Base-by-base conservation (phyloP, 2,329 filamentous ascomycete genomes). In the Sclerotinia borealis region DNA sequence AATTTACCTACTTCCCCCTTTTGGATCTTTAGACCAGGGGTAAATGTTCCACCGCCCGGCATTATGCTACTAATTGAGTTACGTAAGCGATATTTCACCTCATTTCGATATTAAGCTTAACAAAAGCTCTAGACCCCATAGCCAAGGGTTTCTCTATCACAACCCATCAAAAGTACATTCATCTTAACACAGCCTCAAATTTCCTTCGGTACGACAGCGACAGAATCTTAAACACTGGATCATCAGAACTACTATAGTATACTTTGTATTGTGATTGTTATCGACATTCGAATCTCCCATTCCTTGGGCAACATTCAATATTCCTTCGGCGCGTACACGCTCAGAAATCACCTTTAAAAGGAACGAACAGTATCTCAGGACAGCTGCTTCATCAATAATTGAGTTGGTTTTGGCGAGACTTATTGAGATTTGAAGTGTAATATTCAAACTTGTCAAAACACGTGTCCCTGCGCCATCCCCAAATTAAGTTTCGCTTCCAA, bases 1-100 rank as follows among this genome's bases (percentile, higher is more conserved):
- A 62, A 62, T 62, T 47, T 62, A 48, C 48, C 27, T 48, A 10
- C 34, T 47, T 62, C 43, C 59, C 59, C 43, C 41, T 55, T 62
- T 62, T 37, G 39, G 52, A 54, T 56, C 17, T 27, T 19, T 10
- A 19, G 22, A 45, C 50, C 41, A 25, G 31, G 41, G 49, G 31
- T n/a, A 29, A 39, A 47, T n/a, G 31, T 39, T 31, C 37, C 29
- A 36, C 49, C 59, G 49, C 29, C n/a, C 22, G 29, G 31, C 41
- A 50, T 22, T 39, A 60, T 48, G n/a, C 34, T 17, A 5, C 11
- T 9, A n/a, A 3, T 27, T 17, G 17, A 13, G 11, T 49, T 62
- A 62, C 9, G 39, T 62, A 48, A 58, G 60, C 50, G 6, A n/a
- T n/a, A 37, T 48, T 58, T 58, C 39, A 41, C 36, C 31, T 62